A percentile compares a stretch with the other conserved stretches of the same genome.
phyloP scores from a whole-genome alignment of 2,329 filamentous ascomycete genomes.

The Arthroderma uncinatum region DNA sequence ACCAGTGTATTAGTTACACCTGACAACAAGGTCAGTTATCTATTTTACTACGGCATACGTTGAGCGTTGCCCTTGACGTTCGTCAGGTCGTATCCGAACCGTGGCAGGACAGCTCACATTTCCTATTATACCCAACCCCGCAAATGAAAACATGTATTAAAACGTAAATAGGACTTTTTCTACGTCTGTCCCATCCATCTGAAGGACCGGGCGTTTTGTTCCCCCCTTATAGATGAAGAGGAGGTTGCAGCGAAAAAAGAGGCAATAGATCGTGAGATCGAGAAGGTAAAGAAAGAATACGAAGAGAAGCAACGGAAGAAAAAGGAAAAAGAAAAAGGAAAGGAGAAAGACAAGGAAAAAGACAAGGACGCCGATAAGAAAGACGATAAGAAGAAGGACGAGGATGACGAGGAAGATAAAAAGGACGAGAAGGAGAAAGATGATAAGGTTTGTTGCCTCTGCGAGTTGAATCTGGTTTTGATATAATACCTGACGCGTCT shows the following conservation, averaged over 20 bases:
- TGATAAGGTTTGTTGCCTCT: slow-evolving; percentile 39
- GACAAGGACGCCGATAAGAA: slow-evolving; percentile 39
- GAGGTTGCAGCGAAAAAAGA: slow-evolving; percentile 34
- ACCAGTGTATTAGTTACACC: slow-evolving; percentile 78
- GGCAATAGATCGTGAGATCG: slow-evolving; percentile 35
- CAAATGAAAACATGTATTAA: not conserved
- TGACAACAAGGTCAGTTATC: slow-evolving; percentile 62
- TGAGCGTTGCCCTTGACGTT: too few species aligned
- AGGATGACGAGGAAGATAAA: slow-evolving; percentile 35
- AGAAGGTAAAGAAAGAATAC: slow-evolving; percentile 44
- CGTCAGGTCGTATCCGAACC: too few species aligned
- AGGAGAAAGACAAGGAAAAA: slow-evolving; percentile 37
- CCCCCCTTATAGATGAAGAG: slow-evolving; percentile 39
- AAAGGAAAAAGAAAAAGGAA: slow-evolving; percentile 49
- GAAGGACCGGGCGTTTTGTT: slow-evolving; percentile 70
- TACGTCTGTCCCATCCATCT: slow-evolving; percentile 78
- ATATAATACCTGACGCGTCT: not conserved
- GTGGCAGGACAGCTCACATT: not conserved
- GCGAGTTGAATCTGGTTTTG: not conserved
- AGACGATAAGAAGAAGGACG: slow-evolving; percentile 34
- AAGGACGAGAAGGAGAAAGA: slow-evolving; percentile 39
- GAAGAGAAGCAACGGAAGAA: slow-evolving; percentile 67
- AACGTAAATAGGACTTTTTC: slow-evolving; percentile 61
- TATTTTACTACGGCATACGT: not conserved
- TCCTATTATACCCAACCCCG: not conserved